phyloP scores from a whole-genome alignment of 2,329 filamentous ascomycete species.

The Diaporthe aspalathi region DNA sequence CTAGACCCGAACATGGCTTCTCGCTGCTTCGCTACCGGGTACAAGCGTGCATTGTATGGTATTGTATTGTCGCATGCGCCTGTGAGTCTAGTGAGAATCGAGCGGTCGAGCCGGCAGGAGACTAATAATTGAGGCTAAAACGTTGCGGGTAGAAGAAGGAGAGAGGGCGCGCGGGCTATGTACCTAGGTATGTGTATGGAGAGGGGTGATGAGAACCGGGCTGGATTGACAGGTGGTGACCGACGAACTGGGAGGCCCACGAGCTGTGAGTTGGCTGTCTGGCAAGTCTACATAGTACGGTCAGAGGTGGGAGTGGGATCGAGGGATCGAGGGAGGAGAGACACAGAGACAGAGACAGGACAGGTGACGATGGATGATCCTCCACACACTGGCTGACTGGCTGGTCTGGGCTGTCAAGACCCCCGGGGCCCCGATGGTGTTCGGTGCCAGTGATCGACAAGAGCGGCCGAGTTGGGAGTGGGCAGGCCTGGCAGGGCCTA shows the following conservation, averaged over 20 bases:
- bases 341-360: slow-evolving; percentile 8
- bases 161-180: neutral
- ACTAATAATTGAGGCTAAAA: slow-evolving; percentile 7
- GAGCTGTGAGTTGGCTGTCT: neutral
- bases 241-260: no score
- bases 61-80: slow-evolving; percentile 22
- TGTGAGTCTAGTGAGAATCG: neutral
- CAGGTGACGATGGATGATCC: slow-evolving; percentile 26
- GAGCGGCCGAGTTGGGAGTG: slow-evolving; percentile 13
- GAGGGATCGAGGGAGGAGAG: slow-evolving; percentile 8
- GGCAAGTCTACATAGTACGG: neutral
- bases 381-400: neutral
- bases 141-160: neutral
- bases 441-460: slow-evolving; percentile 23
- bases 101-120: slow-evolving; percentile 2
- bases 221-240: neutral
- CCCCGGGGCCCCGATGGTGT: slow-evolving; percentile 20
- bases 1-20: slow-evolving; percentile 63
- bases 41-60: slow-evolving; percentile 24
- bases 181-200: neutral
- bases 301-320: neutral
- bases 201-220: neutral
- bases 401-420: neutral
- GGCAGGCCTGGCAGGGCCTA: neutral
- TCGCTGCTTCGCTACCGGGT: slow-evolving; percentile 23